Conservation (phyloP, 2,329 filamentous ascomycete genomes). For the Phyllosticta citrichinensis region DNA sequence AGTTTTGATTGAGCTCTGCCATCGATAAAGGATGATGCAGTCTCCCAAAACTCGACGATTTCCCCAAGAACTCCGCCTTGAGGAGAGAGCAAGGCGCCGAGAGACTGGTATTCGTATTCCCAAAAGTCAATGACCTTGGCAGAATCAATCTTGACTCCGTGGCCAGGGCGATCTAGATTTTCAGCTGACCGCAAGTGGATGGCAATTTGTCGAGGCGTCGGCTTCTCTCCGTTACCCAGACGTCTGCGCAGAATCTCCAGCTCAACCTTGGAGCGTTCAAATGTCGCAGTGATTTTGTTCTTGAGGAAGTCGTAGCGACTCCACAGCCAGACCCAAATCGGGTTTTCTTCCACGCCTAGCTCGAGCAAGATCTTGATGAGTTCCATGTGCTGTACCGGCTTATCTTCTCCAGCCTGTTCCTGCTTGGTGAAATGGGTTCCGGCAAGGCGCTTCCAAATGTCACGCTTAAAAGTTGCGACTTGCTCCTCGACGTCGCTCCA, state of each 20-base stretch:
- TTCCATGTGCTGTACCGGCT: constrained; percentile 80
- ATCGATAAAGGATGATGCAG: constrained; percentile 77
- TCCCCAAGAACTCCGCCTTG: constrained; percentile 76
- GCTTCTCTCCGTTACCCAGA: constrained; percentile 64
- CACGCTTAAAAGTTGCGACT: constrained; percentile 75
- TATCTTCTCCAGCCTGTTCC: constrained; percentile 35
- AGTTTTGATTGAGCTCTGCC: constrained; percentile 72
- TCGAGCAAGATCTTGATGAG: constrained; percentile 84
- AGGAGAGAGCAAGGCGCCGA: constrained; percentile 63
- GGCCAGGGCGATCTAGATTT: constrained; percentile 27
- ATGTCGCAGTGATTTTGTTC: constrained; percentile 67
- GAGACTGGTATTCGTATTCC: constrained; percentile 73
- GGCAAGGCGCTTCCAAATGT: constrained; percentile 74
- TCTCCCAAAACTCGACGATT: constrained; percentile 89
- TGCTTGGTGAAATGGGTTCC: constrained; percentile 50
- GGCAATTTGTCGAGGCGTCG: constrained; percentile 56
- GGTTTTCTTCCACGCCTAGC: constrained; percentile 87
- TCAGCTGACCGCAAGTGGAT: constrained; percentile 66
- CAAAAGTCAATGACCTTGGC: constrained; percentile 78
- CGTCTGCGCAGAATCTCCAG: constrained; percentile 82
- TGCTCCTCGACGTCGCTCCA: constrained; percentile 91
- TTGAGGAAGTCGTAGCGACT: constrained; percentile 86
- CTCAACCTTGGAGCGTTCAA: constrained; percentile 81
- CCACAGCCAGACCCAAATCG: constrained; percentile 90
- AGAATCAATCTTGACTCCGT: constrained; percentile 58